Percentiles rank a stretch among this genome's conserved stretches.
phyloP scores from a whole-genome alignment of 1,139 yeast genomes.

The Kluyveromyces sp. region DNA sequence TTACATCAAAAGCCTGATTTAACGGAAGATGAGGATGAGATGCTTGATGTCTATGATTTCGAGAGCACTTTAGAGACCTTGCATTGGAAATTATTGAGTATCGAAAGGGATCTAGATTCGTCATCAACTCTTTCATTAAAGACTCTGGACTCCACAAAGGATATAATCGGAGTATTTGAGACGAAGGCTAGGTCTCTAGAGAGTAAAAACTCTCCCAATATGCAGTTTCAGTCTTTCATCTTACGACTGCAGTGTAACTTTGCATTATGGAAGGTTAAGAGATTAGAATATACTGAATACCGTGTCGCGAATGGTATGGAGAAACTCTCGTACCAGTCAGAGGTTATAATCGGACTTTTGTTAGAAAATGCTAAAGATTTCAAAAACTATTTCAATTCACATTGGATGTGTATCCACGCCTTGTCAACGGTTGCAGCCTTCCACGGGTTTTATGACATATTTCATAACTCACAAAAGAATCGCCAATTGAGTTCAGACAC shows the following conservation, averaged over 20 bases:
- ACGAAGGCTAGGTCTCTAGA: slow-evolving; percentile 15
- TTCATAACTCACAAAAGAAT: slow-evolving; percentile 18
- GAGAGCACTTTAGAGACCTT: slow-evolving; percentile 28
- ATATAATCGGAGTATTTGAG: slow-evolving; percentile 21
- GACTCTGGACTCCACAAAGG: slow-evolving; percentile 26
- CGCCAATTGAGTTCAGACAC: slow-evolving; percentile 21
- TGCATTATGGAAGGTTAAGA: slow-evolving; percentile 26
- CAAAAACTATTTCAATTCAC: slow-evolving; percentile 19
- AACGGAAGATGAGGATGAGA: slow-evolving; percentile 16
- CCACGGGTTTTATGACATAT: slow-evolving; percentile 23
- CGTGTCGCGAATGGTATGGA: slow-evolving; percentile 18
- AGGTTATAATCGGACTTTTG: slow-evolving; percentile 17
- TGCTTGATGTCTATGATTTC: slow-evolving; percentile 23
- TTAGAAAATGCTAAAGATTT: slow-evolving; percentile 18
- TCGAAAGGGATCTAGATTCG: slow-evolving; percentile 28
- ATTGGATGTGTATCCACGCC: slow-evolving; percentile 21
- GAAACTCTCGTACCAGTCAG: slow-evolving; percentile 18
- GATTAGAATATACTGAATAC: slow-evolving; percentile 22
- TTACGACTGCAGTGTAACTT: slow-evolving; percentile 17
- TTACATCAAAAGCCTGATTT: slow-evolving; percentile 27
- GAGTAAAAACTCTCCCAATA: slow-evolving; percentile 14
- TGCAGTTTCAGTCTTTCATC: slow-evolving; percentile 24
- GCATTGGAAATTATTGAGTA: slow-evolving; percentile 27
- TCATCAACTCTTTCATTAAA: slow-evolving; percentile 25
- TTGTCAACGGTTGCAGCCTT: slow-evolving; percentile 22